Conservation (phyloP, 495 filamentous ascomycete genomes). For the Tetracladium marchalianum region DNA sequence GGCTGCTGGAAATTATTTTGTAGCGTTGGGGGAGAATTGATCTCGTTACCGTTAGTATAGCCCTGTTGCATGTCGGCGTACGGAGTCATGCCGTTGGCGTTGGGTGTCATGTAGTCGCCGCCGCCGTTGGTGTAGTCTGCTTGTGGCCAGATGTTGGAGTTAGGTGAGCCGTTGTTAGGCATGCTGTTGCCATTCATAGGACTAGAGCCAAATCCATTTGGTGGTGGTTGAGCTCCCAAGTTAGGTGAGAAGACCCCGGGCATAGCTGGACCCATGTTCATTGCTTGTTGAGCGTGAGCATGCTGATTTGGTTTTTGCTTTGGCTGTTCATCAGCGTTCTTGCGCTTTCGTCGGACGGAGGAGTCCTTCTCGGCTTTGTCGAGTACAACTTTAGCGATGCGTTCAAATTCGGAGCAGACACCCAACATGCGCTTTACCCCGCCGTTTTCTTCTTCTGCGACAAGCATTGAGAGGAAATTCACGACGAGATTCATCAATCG, state of each 20-base stretch:
- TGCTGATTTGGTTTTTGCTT: slow-evolving; percentile 1
- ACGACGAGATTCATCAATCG: slow-evolving; percentile 88
- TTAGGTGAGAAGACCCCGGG: slow-evolving; percentile 12
- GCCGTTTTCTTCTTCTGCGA: slow-evolving; percentile 69
- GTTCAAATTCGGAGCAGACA: slow-evolving; percentile 88
- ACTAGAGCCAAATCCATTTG: slow-evolving; percentile 5
- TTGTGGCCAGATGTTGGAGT: slow-evolving; percentile 4
- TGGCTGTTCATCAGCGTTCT: slow-evolving; percentile 40
- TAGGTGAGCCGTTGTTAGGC: slow-evolving; percentile 9
- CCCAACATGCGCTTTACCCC: slow-evolving; percentile 87
- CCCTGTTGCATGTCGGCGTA: slow-evolving; percentile 34
- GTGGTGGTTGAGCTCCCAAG: slow-evolving; percentile 7
- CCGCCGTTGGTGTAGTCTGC: slow-evolving; percentile 7
- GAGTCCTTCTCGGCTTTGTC: slow-evolving; percentile 82
- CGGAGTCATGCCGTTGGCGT: slow-evolving; percentile 28
- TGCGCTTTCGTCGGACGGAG: slow-evolving; percentile 68
- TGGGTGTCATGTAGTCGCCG: slow-evolving; percentile 15
- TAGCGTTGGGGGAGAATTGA: slow-evolving; percentile 14
- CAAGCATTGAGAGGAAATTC: slow-evolving; percentile 65
- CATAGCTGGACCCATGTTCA: slow-evolving; percentile 2
- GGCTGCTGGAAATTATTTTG: slow-evolving; percentile 66
- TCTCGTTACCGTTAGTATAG: slow-evolving; percentile 26
- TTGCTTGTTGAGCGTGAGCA: slow-evolving; percentile 8
- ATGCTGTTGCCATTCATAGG: background rate
- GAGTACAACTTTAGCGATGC: slow-evolving; percentile 86